Conservation (phyloP, 1,284 basidiomycete species). For the Mycosarcoma mackinlayi region DNA sequence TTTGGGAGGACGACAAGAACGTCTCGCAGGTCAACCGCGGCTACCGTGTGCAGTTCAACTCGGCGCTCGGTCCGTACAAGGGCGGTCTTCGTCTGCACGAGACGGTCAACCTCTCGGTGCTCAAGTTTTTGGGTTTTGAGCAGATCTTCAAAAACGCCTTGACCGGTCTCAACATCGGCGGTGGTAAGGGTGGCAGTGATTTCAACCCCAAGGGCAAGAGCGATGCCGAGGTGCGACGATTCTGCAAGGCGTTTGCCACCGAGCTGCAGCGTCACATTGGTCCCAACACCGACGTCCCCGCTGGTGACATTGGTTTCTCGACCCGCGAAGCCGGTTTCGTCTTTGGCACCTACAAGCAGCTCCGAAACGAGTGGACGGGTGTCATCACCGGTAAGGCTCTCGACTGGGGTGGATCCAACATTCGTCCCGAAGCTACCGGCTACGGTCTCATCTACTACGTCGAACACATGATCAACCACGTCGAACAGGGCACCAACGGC, state of each 20-base stretch:
- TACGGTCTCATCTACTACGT: slow-evolving; percentile 85
- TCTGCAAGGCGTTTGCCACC: slow-evolving; percentile 71
- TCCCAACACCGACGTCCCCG: slow-evolving; percentile 80
- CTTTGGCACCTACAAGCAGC: slow-evolving; percentile 75
- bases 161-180: slow-evolving; percentile 81
- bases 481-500: slow-evolving; percentile 65
- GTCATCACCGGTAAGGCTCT: slow-evolving; percentile 82
- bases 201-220: slow-evolving; percentile 86
- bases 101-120: slow-evolving; percentile 83
- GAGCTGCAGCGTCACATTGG: slow-evolving; percentile 64
- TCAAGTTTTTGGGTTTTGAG: slow-evolving; percentile 87
- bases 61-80: slow-evolving; percentile 84
- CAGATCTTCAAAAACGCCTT: slow-evolving; percentile 86
- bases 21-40: slow-evolving; percentile 78
- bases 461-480: slow-evolving; percentile 73
- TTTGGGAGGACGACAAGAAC: slow-evolving; percentile 79
- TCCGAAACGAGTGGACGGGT: slow-evolving; percentile 80
- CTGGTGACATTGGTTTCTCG: slow-evolving; percentile 80
- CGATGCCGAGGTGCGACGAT: slow-evolving; percentile 79
- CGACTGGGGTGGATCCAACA: slow-evolving; percentile 73
- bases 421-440: slow-evolving; percentile 69
- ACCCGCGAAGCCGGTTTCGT: slow-evolving; percentile 66
- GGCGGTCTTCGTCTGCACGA: slow-evolving; percentile 84
- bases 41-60: slow-evolving; percentile 85
- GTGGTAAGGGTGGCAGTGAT: slow-evolving; percentile 74